A percentile compares a stretch with the other conserved stretches of the same genome.
Conservation (phyloP, 2,329 filamentous ascomycete genomes). For the Fusarium sp. region DNA sequence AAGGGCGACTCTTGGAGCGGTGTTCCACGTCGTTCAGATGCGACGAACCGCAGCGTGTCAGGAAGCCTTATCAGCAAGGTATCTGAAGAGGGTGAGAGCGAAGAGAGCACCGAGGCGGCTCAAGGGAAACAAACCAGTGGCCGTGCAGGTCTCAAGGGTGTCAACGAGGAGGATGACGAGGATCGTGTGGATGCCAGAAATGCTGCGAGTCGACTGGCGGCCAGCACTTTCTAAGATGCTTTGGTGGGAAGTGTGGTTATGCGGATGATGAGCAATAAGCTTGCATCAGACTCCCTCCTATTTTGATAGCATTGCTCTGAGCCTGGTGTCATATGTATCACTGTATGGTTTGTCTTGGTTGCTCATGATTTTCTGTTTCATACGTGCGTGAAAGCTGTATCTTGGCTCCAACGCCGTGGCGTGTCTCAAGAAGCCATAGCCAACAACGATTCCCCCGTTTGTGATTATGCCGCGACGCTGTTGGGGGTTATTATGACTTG, state of each 20-base stretch:
- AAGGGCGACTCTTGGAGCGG: constrained; percentile 99
- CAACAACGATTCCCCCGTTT: constrained; percentile 3
- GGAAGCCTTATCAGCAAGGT: constrained; percentile 75
- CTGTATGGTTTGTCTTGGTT: constrained; percentile 26
- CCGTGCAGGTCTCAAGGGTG: constrained; percentile 63
- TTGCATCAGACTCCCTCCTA: constrained; percentile 37
- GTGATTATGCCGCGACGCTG: constrained; percentile 16
- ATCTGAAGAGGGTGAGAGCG: constrained; percentile 68
- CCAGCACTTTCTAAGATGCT: constrained; percentile 82
- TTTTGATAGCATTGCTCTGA: constrained; percentile 43
- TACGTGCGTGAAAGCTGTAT: constrained; percentile 14
- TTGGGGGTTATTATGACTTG: constrained; percentile 16
- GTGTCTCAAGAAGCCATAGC: constrained; percentile 19
- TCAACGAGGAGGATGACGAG: constrained; percentile 86
- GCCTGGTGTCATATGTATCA: constrained; percentile 41
- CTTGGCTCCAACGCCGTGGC: constrained; percentile 25
- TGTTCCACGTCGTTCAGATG: constrained; percentile 83
- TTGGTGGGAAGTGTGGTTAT: constrained; percentile 16
- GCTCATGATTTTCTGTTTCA: constrained; percentile 2
- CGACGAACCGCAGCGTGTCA: constrained; percentile 80
- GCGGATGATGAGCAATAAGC: constrained; percentile 30
- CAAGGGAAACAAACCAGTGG: constrained; percentile 52
- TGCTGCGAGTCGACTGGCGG: constrained; percentile 90
- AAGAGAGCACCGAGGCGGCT: constrained; percentile 55
- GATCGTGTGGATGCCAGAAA: constrained; percentile 96